Base-by-base conservation (phyloP, 192 early-diverging fungal species). In the Haplosporangium gracile region DNA sequence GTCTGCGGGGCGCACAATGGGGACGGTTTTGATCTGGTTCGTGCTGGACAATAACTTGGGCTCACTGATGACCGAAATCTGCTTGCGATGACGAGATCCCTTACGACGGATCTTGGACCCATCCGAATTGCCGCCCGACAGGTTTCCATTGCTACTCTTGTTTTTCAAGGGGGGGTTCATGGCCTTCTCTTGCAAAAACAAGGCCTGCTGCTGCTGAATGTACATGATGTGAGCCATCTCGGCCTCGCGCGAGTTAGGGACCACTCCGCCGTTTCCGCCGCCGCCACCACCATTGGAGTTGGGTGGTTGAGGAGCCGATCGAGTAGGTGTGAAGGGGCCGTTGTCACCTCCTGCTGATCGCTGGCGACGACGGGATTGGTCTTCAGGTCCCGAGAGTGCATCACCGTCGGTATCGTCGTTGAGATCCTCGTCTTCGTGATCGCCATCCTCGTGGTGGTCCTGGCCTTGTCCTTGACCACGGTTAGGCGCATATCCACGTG, bases 201-300 rank as follows among this genome's bases (percentile, higher is more conserved):
- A 49, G 6, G 84, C 84, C 75, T 86, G 84, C 20, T 86, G 84
- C 57, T 86, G 84, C 47, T 86, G 84, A 32, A 86, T 86, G 40
- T 86, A 86, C 79, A 80, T 86, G 79, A 86, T 86, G 20, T 86
- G 84, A 20, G 84, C 84, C 57, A 86, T 81, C 16, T 86, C 84
- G 2, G 84, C 84, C 72, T 86, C 75, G 5, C 84, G 84, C 11
- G 84, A 55, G 13, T 86, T 86, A 7, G 84, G 84, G 5, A 53
- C 45, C 9, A 49, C 63, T 47, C 69, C 43, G 9, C 74, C 75
- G 9, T 15, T 15, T 13, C 47, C 47, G 16, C 15, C 4, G 47
- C 47, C 47, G 47, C 47, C 47, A 13, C 47, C 47, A 49, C 57
- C 1, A 16, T 57, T 84, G 39, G 71, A 5, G 43, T 70, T 77